Conservation (phyloP, 306 rosid species). For the Cicer chorassanicum region DNA sequence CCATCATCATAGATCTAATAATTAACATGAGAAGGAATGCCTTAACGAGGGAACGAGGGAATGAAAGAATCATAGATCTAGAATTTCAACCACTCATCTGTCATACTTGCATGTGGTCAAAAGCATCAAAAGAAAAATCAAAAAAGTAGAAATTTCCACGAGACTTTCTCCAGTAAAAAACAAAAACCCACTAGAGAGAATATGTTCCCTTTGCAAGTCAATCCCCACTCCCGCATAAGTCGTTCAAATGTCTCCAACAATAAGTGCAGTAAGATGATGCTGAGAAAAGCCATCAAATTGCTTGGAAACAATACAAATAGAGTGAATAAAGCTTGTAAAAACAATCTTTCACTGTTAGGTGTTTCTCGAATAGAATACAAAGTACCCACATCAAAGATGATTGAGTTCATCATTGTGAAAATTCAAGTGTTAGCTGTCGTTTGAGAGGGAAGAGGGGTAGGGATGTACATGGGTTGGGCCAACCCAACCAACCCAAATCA, state of each 20-base stretch:
- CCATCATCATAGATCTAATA: too few relatives aligned
- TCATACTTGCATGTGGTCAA: too few relatives aligned
- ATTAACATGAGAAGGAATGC: too few relatives aligned
- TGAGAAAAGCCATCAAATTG: neutral
- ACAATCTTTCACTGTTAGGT: neutral
- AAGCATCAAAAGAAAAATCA: too few relatives aligned
- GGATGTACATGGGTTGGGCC: too few relatives aligned
- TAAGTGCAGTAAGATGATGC: neutral
- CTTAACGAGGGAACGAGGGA: too few relatives aligned
- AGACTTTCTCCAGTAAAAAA: too few relatives aligned
- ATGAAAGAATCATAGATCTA: too few relatives aligned
- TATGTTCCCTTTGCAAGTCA: neutral
- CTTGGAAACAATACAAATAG: neutral
- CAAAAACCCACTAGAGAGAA: too few relatives aligned
- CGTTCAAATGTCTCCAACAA: neutral
- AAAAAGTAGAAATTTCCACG: too few relatives aligned
- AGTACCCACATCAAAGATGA: neutral
- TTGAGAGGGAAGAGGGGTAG: neutral
- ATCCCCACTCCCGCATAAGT: neutral
- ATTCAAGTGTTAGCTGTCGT: neutral
- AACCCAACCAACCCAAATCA: too few relatives aligned
- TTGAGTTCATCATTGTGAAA: neutral
- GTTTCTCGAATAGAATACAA: slow-evolving; percentile 4
- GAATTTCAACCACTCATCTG: too few relatives aligned
- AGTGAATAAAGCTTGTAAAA: neutral